Evolutionary conservation across 352 stramenopile genomes (phyloP).

Genomic region (Globisporangium canariense): DNA sequence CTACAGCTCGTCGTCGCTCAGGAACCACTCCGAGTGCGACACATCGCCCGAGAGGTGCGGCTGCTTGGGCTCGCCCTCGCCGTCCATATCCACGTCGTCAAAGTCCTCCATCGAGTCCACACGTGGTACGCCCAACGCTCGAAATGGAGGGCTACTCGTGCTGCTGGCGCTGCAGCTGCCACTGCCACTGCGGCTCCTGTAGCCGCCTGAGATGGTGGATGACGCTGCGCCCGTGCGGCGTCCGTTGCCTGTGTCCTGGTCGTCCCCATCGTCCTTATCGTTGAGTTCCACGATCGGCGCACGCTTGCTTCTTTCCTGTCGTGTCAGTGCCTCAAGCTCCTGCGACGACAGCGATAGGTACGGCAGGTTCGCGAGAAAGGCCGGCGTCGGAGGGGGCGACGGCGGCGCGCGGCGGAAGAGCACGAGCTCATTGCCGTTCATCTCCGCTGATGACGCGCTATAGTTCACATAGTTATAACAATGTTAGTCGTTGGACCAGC

Average conservation of each 20-base stretch:
- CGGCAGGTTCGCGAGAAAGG: conserved; percentile 24
- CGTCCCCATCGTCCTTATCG: conserved; percentile 13
- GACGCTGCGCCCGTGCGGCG: background rate
- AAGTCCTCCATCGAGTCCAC: conserved; percentile 26
- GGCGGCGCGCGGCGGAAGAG: conserved; percentile 25
- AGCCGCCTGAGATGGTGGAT: background rate
- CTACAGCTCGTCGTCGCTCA: conserved; percentile 18
- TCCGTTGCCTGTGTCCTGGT: conserved; percentile 12
- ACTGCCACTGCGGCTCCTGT: conserved; percentile 20
- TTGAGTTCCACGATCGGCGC: background rate
- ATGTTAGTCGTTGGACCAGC: background rate
- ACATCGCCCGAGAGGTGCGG: conserved; percentile 38
- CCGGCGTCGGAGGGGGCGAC: conserved; percentile 8
- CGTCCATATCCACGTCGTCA: conserved; percentile 53
- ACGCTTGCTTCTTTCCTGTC: conserved; percentile 30
- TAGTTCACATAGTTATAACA: background rate
- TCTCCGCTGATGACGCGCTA: conserved; percentile 8
- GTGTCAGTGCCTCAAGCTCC: conserved; percentile 41
- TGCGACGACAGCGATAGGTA: conserved; percentile 44
- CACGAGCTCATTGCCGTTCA: conserved; percentile 35
- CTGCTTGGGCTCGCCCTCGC: conserved; percentile 17
- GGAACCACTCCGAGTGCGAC: conserved; percentile 52
- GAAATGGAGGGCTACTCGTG: conserved; percentile 29
- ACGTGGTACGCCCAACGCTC: conserved; percentile 30
- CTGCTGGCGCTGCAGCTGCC: conserved; percentile 31